Conservation (phyloP, 1,284 basidiomycete species). For the Trametes hirsuta region DNA sequence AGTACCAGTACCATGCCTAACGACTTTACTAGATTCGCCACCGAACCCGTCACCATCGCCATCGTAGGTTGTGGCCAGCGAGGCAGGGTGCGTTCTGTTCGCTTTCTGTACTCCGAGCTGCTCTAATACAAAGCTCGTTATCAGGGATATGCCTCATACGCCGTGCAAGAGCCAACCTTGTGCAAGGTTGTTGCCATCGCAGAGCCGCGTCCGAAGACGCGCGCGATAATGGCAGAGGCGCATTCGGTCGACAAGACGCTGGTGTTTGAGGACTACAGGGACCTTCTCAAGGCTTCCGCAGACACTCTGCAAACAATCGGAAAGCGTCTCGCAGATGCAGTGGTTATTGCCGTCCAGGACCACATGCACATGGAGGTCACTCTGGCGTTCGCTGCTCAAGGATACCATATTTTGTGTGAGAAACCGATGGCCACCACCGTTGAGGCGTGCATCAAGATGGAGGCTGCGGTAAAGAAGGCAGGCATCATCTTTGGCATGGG, state of each 20-base stretch:
- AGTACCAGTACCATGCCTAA: slow-evolving; percentile 32
- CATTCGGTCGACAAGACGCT: slow-evolving; percentile 66
- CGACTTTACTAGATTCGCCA: slow-evolving; percentile 21
- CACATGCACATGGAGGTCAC: slow-evolving; percentile 76
- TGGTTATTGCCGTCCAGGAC: slow-evolving; percentile 80
- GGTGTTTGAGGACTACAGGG: slow-evolving; percentile 74
- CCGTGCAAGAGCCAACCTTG: slow-evolving; percentile 56
- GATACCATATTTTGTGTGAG: slow-evolving; percentile 88
- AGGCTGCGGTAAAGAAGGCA: slow-evolving; percentile 66
- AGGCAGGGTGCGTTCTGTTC: slow-evolving; percentile 55
- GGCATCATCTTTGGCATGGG: slow-evolving; percentile 83
- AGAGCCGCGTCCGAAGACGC: slow-evolving; percentile 75
- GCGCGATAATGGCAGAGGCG: slow-evolving; percentile 53
- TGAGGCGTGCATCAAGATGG: slow-evolving; percentile 76
- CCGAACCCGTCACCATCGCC: slow-evolving; percentile 47
- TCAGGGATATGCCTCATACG: slow-evolving; percentile 73
- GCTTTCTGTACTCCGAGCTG: not conserved
- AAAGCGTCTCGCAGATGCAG: slow-evolving; percentile 77
- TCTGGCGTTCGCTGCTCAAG: slow-evolving; percentile 73
- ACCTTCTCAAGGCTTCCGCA: slow-evolving; percentile 67
- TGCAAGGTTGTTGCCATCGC: slow-evolving; percentile 84
- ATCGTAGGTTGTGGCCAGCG: slow-evolving; percentile 82
- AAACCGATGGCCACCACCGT: slow-evolving; percentile 86
- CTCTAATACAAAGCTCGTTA: not conserved
- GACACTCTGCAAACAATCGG: slow-evolving; percentile 64